Evolutionary conservation across 441 rosid species (phyloP), one percentile per base, ranked within the genome.

Genomic region (Erodium texanum): DNA sequence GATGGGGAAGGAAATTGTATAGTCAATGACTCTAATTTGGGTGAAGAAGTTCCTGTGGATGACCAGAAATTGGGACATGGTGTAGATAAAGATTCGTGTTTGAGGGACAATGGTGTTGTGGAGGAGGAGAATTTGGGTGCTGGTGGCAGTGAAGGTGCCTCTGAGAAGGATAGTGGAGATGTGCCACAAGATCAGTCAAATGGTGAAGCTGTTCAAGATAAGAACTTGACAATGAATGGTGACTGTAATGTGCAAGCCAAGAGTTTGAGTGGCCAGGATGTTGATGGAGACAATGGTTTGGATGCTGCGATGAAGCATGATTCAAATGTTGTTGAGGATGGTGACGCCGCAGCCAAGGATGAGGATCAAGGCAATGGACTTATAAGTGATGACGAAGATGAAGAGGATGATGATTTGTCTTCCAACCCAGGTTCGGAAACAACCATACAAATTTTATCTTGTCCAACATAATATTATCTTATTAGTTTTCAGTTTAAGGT

Each of bases 141-240:
- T 52, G 59, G 20, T 52, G 59, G 45, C 45, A 38, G 11, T 50
- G 58, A 50, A 50, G 58, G 58, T 50, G 45, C 45, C 45, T 38
- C 45, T 50, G 58, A 16, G 58, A 16, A 50, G 18, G 58, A 50
- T 14, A 29, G 34, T 29, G 34, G 34, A 29, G 34, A 7, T 29
- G 34, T 29, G 34, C 34, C 34, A 29, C 34, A 29, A 29, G 34
- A 29, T 29, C 34, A 0, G 34, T 29, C 34, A n/a, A n/a, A n/a
- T 50, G 20, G 59, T 18, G 59, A 52, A 52, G 59, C 59, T 52
- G 59, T 52, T 52, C 22, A 52, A 7, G 59, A 52, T 52, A 16
- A 16, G 22, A 16, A 52, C 7, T 16, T 52, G 59, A 52, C 59
- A 3, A 9, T 52, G 59, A 52, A 6, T 18, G 20, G 20, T 52